These are phyloP conservation scores for Trypanosoma lewisi DNA, from an alignment of 208 protist genomes.

Conservation along the genomic window DNA sequence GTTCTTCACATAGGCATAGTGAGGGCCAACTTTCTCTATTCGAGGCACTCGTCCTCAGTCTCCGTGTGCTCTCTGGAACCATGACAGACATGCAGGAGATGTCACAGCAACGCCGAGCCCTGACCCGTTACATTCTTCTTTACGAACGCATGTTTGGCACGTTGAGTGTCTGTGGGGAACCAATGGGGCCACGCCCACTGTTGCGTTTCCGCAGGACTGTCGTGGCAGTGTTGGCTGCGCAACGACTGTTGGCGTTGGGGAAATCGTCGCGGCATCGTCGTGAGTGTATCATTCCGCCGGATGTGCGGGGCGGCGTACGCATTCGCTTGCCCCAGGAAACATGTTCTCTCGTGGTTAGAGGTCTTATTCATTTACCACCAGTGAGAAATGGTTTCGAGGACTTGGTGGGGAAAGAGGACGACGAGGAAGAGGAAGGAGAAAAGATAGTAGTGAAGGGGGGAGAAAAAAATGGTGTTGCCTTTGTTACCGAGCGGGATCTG, in stretches of 20 bases:
- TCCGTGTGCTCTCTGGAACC: slow-evolving; percentile 40
- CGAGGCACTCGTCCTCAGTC: slow-evolving; percentile 31
- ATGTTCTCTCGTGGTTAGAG: slow-evolving; percentile 20
- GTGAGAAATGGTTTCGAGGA: neutral
- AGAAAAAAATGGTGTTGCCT: neutral
- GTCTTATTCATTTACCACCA: slow-evolving; percentile 15
- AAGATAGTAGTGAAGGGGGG: neutral
- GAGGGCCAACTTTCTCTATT: slow-evolving; percentile 13
- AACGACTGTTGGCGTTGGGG: slow-evolving; percentile 23
- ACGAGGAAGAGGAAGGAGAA: neutral
- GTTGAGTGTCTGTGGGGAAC: slow-evolving; percentile 10
- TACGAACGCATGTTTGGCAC: slow-evolving; percentile 17
- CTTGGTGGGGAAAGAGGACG: neutral
- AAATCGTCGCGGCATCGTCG: neutral
- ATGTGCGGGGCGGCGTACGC: neutral
- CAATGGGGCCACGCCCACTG: neutral
- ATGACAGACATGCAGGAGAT: slow-evolving; percentile 42
- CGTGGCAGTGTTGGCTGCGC: slow-evolving; percentile 36
- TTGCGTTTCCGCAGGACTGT: slow-evolving; percentile 34
- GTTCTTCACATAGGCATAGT: neutral
- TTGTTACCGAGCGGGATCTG: slow-evolving; percentile 25
- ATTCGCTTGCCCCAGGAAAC: slow-evolving; percentile 26
- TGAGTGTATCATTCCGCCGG: neutral
- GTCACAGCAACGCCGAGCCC: slow-evolving; percentile 39
- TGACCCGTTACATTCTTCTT: slow-evolving; percentile 27